Evolutionary conservation across 306 rosid species (phyloP), one percentile per base, ranked within the genome.

Genomic region (Gynostemma pentaphyllum): DNA sequence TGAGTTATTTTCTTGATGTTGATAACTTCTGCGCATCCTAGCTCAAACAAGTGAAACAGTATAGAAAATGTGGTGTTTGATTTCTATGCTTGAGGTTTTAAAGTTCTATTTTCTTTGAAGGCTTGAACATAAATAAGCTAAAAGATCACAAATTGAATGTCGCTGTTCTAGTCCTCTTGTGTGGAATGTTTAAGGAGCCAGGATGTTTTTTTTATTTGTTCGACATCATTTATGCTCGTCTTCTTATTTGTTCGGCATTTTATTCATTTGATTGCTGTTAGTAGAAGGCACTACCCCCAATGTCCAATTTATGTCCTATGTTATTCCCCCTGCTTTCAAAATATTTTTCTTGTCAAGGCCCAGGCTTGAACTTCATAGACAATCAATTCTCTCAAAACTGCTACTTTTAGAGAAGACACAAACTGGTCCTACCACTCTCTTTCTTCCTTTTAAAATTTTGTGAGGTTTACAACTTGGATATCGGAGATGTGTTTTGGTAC

Each of bases 1-100:
- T 88, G 82, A 88, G 96, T 84, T 74, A 73, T 70, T 68, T 45
- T 57, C 64, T 53, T 74, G 34, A 68, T 52, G 62, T 52, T n/a
- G 49, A 12, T 61, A 49, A 40, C 60, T 45, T 40, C 56, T 10
- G 27, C 48, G 2, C 59, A 15, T 29, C 64, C 42, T 7, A 39
- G 16, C 39, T 54, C 64, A 59, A 44, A 56, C 62, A 32, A 14
- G 10, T 41, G n/a, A 27, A 29, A 36, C 18, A 24, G 39, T 32
- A 19, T 27, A 44, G 54, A 63, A 10, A n/a, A 42, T 27, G 39
- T 24, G 53, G 6, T 63, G 42, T 42, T 12, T 63, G 11, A 45
- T 16, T 28, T 5, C 53, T 45, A 16, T 44, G 8, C 23, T 10
- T 46, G 45, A n/a, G 54, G 41, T 45, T 60, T 32, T 37, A 13